Evolutionary conservation across 2,329 filamentous ascomycete genomes (phyloP).

Genomic region (Aspergillus oerlinghausenensis): DNA sequence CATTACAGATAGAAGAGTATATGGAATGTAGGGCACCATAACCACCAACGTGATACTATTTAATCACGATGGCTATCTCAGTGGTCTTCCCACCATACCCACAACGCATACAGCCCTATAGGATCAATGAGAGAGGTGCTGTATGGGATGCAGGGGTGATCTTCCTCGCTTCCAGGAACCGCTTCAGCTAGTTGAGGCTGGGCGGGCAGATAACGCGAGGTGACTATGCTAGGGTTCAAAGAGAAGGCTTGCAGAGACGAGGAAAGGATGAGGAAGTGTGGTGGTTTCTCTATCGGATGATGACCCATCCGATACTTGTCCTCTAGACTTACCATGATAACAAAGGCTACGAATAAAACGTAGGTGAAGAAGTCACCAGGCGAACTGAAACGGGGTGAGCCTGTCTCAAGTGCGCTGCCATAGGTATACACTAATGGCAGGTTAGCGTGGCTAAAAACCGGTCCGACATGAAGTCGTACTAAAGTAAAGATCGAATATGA

Average conservation of each 20-base stretch:
- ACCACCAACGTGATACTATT: conserved; percentile 59
- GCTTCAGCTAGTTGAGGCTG: conserved; percentile 67
- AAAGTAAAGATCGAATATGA: conserved; percentile 72
- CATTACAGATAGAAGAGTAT: conserved; percentile 22
- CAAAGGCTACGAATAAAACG: conserved; percentile 63
- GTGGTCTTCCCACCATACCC: conserved; percentile 72
- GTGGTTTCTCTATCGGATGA: conserved; percentile 9
- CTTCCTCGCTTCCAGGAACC: conserved; percentile 83
- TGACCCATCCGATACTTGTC: conserved; percentile 18
- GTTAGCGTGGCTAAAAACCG: conserved; percentile 26
- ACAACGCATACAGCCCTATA: conserved; percentile 59
- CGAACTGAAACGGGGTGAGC: conserved; percentile 65
- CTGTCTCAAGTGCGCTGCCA: conserved; percentile 66
- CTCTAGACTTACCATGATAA: conserved; percentile 70
- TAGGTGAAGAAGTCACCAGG: conserved; percentile 81
- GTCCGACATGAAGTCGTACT: conserved; percentile 40
- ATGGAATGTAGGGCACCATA: conserved; percentile 61
- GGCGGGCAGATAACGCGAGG: conserved; percentile 76
- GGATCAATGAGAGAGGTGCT: conserved; percentile 59
- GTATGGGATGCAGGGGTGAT: conserved; percentile 63
- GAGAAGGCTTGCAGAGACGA: conserved; percentile 17
- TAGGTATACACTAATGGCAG: conserved; percentile 64
- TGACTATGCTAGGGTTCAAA: conserved; percentile 26
- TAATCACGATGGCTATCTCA: conserved; percentile 56
- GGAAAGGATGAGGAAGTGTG: conserved; percentile 5